phyloP scores from a whole-genome alignment of 352 stramenopile species.

The Phytophthora kernoviae region DNA sequence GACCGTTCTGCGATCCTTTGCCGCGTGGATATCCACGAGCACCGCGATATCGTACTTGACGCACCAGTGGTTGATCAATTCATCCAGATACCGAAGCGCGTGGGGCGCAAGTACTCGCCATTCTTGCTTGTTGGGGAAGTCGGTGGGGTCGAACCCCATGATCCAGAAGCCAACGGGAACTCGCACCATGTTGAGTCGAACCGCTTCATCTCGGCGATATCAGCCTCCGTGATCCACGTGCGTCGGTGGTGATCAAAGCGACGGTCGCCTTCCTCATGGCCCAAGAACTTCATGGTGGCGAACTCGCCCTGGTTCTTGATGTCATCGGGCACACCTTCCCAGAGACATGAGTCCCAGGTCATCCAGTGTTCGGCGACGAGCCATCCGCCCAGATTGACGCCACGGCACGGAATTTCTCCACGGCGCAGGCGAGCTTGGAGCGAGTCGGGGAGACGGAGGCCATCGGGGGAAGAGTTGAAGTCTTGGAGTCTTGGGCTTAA shows the following conservation, averaged over 20 bases:
- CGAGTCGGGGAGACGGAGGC: slow-evolving; percentile 29
- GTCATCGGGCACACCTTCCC: slow-evolving; percentile 53
- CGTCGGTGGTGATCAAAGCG: slow-evolving; percentile 56
- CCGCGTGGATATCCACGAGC: slow-evolving; percentile 79
- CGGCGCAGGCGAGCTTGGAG: slow-evolving; percentile 67
- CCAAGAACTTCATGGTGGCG: slow-evolving; percentile 65
- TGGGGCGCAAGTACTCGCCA: slow-evolving; percentile 56
- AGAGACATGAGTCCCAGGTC: slow-evolving; percentile 63
- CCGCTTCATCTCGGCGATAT: slow-evolving; percentile 67
- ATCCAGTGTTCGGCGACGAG: slow-evolving; percentile 87
- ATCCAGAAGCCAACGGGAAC: slow-evolving; percentile 87
- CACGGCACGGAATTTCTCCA: slow-evolving; percentile 54
- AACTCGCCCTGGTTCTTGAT: slow-evolving; percentile 68
- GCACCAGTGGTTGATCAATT: slow-evolving; percentile 55
- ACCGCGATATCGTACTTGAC: slow-evolving; percentile 60
- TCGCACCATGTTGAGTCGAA: slow-evolving; percentile 81
- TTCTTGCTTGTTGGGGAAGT: slow-evolving; percentile 46
- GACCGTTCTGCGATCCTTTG: slow-evolving; percentile 82
- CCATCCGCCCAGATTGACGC: slow-evolving; percentile 81
- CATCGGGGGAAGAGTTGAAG: slow-evolving; percentile 14
- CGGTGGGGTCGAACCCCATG: slow-evolving; percentile 66
- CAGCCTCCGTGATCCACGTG: slow-evolving; percentile 75
- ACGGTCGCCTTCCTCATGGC: slow-evolving; percentile 37
- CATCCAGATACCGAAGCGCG: slow-evolving; percentile 54
- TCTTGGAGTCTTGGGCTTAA: slow-evolving; percentile 1